A percentile compares a stretch with the other conserved stretches of the same genome.
phyloP scores from a whole-genome alignment of 2,329 filamentous ascomycete species.

The Phyllosticta citrichinensis region DNA sequence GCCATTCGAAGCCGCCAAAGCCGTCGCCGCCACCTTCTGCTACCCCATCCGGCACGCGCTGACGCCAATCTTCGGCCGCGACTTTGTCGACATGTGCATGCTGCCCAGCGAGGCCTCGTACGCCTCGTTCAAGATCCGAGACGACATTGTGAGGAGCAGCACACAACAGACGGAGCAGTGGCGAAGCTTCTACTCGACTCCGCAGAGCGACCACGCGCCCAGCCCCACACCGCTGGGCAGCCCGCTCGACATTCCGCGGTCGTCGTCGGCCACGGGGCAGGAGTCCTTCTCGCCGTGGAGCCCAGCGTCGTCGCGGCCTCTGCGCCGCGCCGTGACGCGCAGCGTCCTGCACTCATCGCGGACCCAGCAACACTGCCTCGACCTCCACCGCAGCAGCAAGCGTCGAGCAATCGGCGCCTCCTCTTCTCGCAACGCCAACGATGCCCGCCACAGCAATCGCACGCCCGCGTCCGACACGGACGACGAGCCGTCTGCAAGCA shows the following conservation, averaged over 20 bases:
- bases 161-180: constrained; percentile 28
- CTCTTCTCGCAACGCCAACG: neutral
- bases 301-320: neutral
- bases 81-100: constrained; percentile 66
- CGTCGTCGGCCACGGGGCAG: neutral
- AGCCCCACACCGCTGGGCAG: neutral
- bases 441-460: neutral
- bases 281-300: neutral
- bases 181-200: constrained; percentile 11
- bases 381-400: neutral
- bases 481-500: neutral
- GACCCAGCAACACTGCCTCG: neutral
- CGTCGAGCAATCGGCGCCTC: neutral
- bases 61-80: constrained; percentile 79
- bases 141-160: constrained; percentile 28
- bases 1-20: constrained; percentile 76
- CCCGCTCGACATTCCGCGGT: neutral
- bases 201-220: neutral
- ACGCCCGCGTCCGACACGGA: neutral
- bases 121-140: constrained; percentile 36
- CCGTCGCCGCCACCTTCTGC: constrained; percentile 84
- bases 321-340: neutral
- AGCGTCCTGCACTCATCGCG: neutral
- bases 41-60: constrained; percentile 72
- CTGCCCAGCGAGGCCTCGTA: constrained; percentile 53